Base-by-base conservation (phyloP, 2,329 filamentous ascomycete genomes). In the Teratosphaeria destructans region DNA sequence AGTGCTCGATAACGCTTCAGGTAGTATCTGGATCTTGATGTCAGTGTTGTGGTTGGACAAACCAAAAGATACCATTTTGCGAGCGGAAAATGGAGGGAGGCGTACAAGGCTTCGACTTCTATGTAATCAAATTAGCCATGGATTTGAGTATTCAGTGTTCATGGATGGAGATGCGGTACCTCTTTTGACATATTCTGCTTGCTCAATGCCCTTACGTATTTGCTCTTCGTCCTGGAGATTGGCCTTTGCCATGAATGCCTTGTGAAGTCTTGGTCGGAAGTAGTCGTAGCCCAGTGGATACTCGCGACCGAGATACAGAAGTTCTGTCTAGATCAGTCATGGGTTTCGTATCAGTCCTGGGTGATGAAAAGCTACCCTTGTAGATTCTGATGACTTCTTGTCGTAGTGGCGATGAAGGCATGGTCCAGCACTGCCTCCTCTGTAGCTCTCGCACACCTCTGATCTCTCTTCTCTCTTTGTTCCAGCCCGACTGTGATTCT, bases 21-120 rank as follows among this genome's bases (percentile, higher is more conserved):
- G 77, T 94, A 95, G 75, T 95, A 95, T 72, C 90, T 95, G 72
- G 63, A 39, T 67, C 63, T 16, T 54, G 54, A 53, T 55, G 19
- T 54, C 19, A 32, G 53, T 26, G 27, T 26, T 54, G 32, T 54
- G 27, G 12, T 54, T 54, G 27, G 53, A 19, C 23, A 49, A n/a
- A 43, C 37, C 23, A 49, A 26, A n/a, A 47, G 52, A 63, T 63
- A 60, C 62, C 62, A 60, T 34, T 58, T 55, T 34, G 53, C 32
- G 19, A 52, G 11, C 14, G 52, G 14, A 14, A 26, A 19, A 12
- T 34, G 29, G 23, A 23, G 23, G 32, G 39, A 16, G 57, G 82
- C 89, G 83, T 81, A 96, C 89, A 97, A 73, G 19, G 91, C 87
- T 76, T 96, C 92, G 62, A 97, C 90, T 73, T 96, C 93, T 94